A percentile compares a stretch with the other conserved stretches of the same genome.
Conservation (phyloP, 2,329 filamentous ascomycete species). For the Neofusicoccum parvum region DNA sequence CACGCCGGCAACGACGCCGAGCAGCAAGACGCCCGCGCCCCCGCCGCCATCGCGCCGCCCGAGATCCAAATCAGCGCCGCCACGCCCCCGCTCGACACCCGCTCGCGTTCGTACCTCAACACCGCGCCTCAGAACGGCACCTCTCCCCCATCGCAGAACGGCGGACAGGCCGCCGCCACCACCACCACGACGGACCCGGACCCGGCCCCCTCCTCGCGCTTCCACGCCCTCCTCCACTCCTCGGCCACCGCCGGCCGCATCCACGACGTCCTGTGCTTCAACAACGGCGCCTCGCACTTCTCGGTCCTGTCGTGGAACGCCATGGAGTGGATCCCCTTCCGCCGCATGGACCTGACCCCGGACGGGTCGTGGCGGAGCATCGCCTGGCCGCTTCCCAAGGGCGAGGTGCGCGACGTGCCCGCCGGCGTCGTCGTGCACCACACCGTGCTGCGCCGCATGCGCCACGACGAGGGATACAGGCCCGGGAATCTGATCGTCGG, state of each 20-base stretch:
- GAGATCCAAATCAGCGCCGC: slow-evolving; percentile 37
- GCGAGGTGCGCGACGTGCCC: slow-evolving; percentile 77
- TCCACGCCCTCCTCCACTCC: slow-evolving; percentile 60
- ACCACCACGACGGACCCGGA: background rate
- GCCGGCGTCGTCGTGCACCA: slow-evolving; percentile 70
- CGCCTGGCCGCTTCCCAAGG: slow-evolving; percentile 75
- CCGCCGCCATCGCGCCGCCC: slow-evolving; percentile 26
- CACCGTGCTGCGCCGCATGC: slow-evolving; percentile 73
- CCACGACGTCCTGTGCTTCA: slow-evolving; percentile 72
- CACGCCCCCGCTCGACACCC: slow-evolving; percentile 1
- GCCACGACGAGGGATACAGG: slow-evolving; percentile 63
- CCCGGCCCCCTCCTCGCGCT: slow-evolving; percentile 33
- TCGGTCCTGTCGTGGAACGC: slow-evolving; percentile 71
- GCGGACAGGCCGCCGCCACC: no score
- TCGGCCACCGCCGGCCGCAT: slow-evolving; percentile 59
- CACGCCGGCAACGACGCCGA: background rate
- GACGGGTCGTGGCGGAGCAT: slow-evolving; percentile 81
- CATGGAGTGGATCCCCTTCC: slow-evolving; percentile 82
- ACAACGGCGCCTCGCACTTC: slow-evolving; percentile 56
- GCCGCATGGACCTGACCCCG: slow-evolving; percentile 73
- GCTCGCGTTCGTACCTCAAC: background rate
- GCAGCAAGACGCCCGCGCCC: background rate
- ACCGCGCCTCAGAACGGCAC: background rate
- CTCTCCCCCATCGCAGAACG: no score
- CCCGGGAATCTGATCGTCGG: slow-evolving; percentile 81